Conservation (phyloP, 176 grass and related monocot genomes). For the Zizania latifolia region DNA sequence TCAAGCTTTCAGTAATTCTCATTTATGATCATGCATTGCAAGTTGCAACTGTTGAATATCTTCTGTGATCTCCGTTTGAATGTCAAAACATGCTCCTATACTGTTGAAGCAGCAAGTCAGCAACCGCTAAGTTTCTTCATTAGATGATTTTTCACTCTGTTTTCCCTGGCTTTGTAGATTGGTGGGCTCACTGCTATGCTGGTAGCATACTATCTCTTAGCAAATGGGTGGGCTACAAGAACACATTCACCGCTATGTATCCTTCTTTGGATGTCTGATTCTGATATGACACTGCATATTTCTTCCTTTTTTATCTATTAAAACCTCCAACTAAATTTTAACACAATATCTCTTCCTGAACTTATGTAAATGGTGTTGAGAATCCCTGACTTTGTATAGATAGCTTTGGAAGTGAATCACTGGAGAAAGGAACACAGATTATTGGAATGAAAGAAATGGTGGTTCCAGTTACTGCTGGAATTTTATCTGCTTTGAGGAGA, state of each 20-base stretch:
- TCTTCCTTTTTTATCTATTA: conserved; percentile 1
- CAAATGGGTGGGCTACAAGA: conserved; percentile 80
- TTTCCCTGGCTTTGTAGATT: conserved; percentile 49
- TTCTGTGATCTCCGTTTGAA: background rate
- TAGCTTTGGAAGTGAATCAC: conserved; percentile 69
- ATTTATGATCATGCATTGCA: background rate
- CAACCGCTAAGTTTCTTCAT: conserved; percentile 5
- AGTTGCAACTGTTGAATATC: background rate
- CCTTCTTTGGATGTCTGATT: conserved; percentile 29
- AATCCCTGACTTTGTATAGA: conserved; percentile 70
- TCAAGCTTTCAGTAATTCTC: background rate
- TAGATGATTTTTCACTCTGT: background rate
- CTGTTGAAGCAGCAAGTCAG: conserved; percentile 12
- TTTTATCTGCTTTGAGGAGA: conserved; percentile 90
- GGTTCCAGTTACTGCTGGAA: conserved; percentile 74
- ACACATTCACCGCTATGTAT: conserved; percentile 91
- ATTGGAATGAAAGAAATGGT: conserved; percentile 81
- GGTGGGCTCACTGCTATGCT: conserved; percentile 90
- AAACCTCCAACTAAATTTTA: background rate
- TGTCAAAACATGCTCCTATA: background rate
- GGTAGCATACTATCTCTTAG: conserved; percentile 85
- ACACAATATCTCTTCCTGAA: background rate
- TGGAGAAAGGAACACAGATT: conserved; percentile 43
- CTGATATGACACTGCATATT: conserved; percentile 12
- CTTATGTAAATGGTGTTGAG: background rate